Percentiles rank a stretch among this genome's conserved stretches.
Conservation (phyloP, 2,329 filamentous ascomycete genomes). For the Colletotrichum caudatum region DNA sequence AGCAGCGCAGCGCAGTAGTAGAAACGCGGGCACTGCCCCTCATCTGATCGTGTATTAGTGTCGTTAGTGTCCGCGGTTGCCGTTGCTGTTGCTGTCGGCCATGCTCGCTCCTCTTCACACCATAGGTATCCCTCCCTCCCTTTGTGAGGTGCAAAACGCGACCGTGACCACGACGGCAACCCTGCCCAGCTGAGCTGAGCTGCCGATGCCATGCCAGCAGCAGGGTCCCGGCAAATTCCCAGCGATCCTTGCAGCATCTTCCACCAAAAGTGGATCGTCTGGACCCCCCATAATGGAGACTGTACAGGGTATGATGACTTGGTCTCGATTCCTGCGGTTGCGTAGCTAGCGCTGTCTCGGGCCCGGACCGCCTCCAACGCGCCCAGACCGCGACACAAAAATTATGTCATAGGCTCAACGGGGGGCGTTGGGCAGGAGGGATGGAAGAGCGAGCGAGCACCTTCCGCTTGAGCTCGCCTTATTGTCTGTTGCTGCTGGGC, state of each 20-base stretch:
- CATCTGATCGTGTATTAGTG: neutral
- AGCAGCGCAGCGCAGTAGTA: constrained; percentile 19
- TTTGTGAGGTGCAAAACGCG: neutral
- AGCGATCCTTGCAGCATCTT: constrained; percentile 40
- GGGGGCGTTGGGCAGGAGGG: neutral
- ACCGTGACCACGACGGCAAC: neutral
- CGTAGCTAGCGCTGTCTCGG: constrained; percentile 17
- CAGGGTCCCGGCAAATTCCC: constrained; percentile 31
- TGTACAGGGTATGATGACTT: neutral
- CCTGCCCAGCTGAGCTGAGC: constrained; percentile 14
- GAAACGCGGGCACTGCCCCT: neutral
- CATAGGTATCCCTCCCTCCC: no score
- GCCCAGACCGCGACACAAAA: constrained; percentile 15
- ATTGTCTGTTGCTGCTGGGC: constrained; percentile 4
- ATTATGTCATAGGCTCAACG: constrained; percentile 40
- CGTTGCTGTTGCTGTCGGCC: neutral
- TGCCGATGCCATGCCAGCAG: constrained; percentile 20
- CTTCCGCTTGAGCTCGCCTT: neutral
- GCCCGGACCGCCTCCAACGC: constrained; percentile 23
- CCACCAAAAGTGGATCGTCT: constrained; percentile 31
- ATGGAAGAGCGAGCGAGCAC: constrained; percentile 1
- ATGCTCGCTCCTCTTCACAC: neutral
- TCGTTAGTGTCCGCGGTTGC: neutral
- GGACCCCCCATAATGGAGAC: neutral
- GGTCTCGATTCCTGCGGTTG: constrained; percentile 20